Conservation (phyloP, 78 protist genomes). For the Pelomyxa schiedti region DNA sequence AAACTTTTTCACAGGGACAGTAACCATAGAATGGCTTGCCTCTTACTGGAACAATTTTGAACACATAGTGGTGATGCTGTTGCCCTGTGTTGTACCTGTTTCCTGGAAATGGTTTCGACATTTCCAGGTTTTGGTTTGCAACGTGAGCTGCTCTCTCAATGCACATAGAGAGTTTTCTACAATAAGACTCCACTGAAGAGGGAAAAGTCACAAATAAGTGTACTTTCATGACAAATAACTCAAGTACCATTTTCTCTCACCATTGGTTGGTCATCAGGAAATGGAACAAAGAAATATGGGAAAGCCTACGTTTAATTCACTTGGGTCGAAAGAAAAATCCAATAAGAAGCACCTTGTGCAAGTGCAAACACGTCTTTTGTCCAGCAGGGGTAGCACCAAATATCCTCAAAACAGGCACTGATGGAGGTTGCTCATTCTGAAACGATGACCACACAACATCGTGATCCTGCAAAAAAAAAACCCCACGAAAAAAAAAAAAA, state of each 20-base stretch:
- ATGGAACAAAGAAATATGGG: conserved; percentile 64
- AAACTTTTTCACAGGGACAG: conserved; percentile 27
- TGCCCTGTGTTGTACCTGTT: not conserved
- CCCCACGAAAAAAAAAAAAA: too few relatives aligned
- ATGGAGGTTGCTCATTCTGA: not conserved
- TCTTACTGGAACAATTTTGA: conserved; percentile 19
- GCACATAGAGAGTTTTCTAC: conserved; percentile 22
- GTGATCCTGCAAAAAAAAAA: too few relatives aligned
- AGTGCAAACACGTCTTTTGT: conserved; percentile 56
- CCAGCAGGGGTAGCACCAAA: conserved; percentile 79
- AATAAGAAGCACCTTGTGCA: conserved; percentile 34
- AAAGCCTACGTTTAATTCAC: conserved; percentile 1
- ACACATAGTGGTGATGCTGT: conserved; percentile 16
- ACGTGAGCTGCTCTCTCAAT: conserved; percentile 12
- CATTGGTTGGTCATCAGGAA: conserved; percentile 11
- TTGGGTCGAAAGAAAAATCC: not conserved
- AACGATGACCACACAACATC: conserved; percentile 27
- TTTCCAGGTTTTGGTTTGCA: too few relatives aligned
- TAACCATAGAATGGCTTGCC: conserved; percentile 79
- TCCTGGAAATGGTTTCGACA: too few relatives aligned
- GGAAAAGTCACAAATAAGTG: not conserved
- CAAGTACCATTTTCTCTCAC: conserved; percentile 3
- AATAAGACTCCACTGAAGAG: conserved; percentile 12
- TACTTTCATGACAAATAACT: not conserved
- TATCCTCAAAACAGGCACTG: conserved; percentile 66